A percentile compares a stretch with the other conserved stretches of the same genome.
Conservation (phyloP, 2,329 filamentous ascomycete genomes). For the Penicillium occitanis region DNA sequence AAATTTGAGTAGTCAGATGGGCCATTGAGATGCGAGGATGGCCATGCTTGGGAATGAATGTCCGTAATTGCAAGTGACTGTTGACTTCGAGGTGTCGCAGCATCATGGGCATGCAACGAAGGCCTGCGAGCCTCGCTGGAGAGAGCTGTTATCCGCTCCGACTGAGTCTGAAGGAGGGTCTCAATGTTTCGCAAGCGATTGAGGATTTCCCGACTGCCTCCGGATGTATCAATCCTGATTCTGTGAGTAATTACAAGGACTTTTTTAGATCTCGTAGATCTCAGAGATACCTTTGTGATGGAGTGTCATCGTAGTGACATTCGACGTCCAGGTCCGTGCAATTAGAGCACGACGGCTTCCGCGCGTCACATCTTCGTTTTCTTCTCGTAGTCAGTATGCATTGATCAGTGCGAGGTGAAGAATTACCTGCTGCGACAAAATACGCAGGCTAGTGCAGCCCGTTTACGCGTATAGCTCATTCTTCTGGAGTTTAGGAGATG, state of each 20-base stretch:
- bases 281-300: constrained; percentile 19
- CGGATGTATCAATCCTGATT: constrained; percentile 14
- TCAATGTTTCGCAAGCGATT: constrained; percentile 14
- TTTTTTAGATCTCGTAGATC: no score
- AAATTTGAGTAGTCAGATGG: constrained; percentile 8
- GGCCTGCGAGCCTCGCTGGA: not conserved
- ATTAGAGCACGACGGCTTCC: constrained; percentile 22
- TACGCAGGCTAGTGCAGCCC: not conserved
- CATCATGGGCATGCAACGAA: not conserved
- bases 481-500: not conserved
- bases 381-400: not conserved
- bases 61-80: not conserved
- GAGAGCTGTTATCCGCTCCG: constrained; percentile 11
- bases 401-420: no score
- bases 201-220: constrained; percentile 6
- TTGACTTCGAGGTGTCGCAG: not conserved
- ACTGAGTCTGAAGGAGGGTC: constrained; percentile 17
- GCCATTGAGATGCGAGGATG: not conserved
- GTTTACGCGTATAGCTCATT: not conserved
- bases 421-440: constrained; percentile 4
- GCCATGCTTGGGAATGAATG: not conserved
- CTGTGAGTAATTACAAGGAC: not conserved
- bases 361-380: constrained; percentile 23
- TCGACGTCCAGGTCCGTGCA: constrained; percentile 22
- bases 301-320: constrained; percentile 22